Conservation (phyloP, 768 basidiomycete genomes). For the Cyclocybe cylindracea region DNA sequence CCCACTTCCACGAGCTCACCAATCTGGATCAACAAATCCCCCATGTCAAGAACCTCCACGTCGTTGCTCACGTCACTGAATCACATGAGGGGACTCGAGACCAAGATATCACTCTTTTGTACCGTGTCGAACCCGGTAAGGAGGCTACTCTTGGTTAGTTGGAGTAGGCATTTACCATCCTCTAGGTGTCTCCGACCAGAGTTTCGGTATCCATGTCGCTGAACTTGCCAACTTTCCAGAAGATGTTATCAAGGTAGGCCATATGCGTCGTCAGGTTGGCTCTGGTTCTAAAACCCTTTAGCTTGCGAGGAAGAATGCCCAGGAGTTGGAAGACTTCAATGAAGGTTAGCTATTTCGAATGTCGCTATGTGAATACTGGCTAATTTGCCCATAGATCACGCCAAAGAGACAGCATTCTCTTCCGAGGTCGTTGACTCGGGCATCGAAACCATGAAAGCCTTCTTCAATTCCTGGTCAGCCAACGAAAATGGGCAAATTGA, state of each 20-base stretch:
- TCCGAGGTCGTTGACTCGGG: constrained; percentile 72
- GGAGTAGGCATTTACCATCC: background rate
- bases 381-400: constrained; percentile 59
- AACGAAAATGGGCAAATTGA: constrained; percentile 45
- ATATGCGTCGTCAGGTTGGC: background rate
- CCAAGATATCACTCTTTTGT: constrained; percentile 87
- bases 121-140: constrained; percentile 91
- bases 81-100: constrained; percentile 65
- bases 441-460: constrained; percentile 74
- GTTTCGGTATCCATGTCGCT: constrained; percentile 98
- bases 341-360: constrained; percentile 14
- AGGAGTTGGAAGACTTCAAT: constrained; percentile 25
- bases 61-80: constrained; percentile 90
- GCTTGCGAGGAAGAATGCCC: constrained; percentile 57
- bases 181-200: constrained; percentile 82
- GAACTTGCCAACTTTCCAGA: constrained; percentile 97
- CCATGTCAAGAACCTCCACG: constrained; percentile 93
- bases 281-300: constrained; percentile 25
- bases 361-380: constrained; percentile 35
- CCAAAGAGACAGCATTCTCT: constrained; percentile 44
- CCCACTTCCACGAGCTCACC: constrained; percentile 97
- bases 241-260: constrained; percentile 73
- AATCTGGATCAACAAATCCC: constrained; percentile 82
- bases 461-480: constrained; percentile 66
- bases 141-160: constrained; percentile 3